Base-by-base conservation (phyloP, 768 basidiomycete species). In the Lactarius sanguifluus region DNA sequence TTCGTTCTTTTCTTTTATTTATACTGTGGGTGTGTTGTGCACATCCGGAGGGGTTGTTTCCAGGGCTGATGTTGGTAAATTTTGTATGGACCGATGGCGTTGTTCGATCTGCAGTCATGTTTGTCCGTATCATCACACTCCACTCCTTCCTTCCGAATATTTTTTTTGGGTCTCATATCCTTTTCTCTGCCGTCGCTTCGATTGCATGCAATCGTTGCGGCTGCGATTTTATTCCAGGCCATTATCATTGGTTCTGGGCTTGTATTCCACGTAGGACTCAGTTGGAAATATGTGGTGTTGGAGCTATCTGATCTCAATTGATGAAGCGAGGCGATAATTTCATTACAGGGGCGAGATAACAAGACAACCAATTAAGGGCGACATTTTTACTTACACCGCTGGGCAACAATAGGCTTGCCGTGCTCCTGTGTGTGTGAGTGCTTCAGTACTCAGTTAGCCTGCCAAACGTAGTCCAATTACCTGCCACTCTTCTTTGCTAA, bases 401-500 rank as follows among this genome's bases (percentile, higher is more conserved):
- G 91, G 10, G 87, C 86, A 12, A 94, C 89, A 68, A 94, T 94
- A 7, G 85, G 80, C 72, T 85, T 89, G 57, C 92, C 93, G 71
- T 92, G 91, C 73, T 94, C 92, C 88, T 92, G 47, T 32, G 64
- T 32, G 64, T 43, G 32, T 18, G 57, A 62, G 13, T 10, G n/a
- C 28, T 20, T 36, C 18, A 57, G 56, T 12, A n/a, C 56, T 15
- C 2, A 3, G 16, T 59, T 16, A 41, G 25, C 25, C 32, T n/a
- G 18, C n/a, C 36, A 28, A 52, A 6, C 30, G 5, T 50, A 59
- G 36, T 13, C 9, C 2, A 75, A 86, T 52, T 66, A 92, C 93
- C 85, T 92, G 86, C 89, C 92, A 96, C 72, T 96, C 94, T 76
- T 95, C 94, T 73, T 82, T 86, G 77, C 92, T 94, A 73, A 96